Base-by-base conservation (phyloP, 176 grass and related monocot species). In the Juncus inflexus region DNA sequence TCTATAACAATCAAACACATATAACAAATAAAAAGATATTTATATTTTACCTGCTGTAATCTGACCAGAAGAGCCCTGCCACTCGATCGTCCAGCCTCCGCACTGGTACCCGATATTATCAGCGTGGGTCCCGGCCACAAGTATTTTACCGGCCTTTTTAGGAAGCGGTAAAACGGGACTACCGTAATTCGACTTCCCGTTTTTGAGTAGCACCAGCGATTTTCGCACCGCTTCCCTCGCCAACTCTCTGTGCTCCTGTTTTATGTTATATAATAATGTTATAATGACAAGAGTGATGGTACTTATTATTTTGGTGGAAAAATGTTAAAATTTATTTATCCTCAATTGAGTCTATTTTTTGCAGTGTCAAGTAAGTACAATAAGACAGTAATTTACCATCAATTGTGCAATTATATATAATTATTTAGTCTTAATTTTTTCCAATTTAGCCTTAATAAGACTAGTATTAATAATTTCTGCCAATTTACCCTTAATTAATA, bases 101-200 rank as follows among this genome's bases (percentile, higher is more conserved):
- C 94, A 92, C 70, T 99, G 94, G 85, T 99, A 99, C 4, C 94
- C 94, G 52, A 99, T 69, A 78, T 99, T 92, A 65, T 92, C 82
- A 42, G 94, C 94, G 56, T 99, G 88, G 35, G 77, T 89, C 2
- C 94, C 94, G 52, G 94, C 85, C 13, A 99, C 85, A 36, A 99
- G 94, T 51, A 99, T 92, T 87, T 77, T 99, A 15, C 80, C 0
- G 35, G 83, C 85, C 58, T 99, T 99, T 83, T 90, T 99, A 12
- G 94, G 62, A 39, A 99, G 80, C 9, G 94, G 94, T 51, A 99
- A 77, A 58, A 92, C 5, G 6, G 85, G 85, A 12, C 41, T 42
- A 41, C 53, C 66, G 9, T 37, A 41, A 47, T 36, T 72, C 5
- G 82, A 43, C 65, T 91, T 89, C 53, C 88, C 85, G 55, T 99